Evolutionary conservation across 1,139 yeast species (phyloP), one percentile per base, ranked within the genome.

Genomic region (Pichia sp.): DNA sequence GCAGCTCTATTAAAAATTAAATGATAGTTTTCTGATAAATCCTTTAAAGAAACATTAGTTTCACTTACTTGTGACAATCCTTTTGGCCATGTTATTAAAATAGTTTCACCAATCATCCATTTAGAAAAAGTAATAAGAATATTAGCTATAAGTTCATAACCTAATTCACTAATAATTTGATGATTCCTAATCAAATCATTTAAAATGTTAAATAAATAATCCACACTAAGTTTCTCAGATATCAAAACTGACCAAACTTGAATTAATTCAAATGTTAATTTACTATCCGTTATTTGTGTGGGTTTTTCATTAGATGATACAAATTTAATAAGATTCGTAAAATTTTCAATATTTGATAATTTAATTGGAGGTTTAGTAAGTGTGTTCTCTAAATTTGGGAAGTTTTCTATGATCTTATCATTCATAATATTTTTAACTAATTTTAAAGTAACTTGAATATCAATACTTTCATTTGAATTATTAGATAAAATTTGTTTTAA

Each of bases 401-500:
- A 42, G 8, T 40, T 37, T 11, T 40, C 35, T 36, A 46, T 40
- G 4, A 61, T 36, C 7, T 51, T 52, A 27, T 52, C 55, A n/a
- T 47, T 51, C n/a, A 54, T 41, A n/a, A 55, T 47, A 2, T 46
- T 44, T 43, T 54, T 48, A 3, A 56, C 55, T 39, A 61, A 40
- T 10, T 47, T 49, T 18, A 59, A 56, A 36, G 58, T 39, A 6
- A 53, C 43, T 30, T 44, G 46, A 7, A 54, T 45, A 44, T 63
- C 66, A 0, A 56, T 58, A n/a, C 50, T 43, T 34, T 60, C 51
- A n/a, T 54, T 56, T 8, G 43, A 47, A 7, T 52, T 47, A 4
- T 45, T 50, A n/a, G 46, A 46, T 28, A 61, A 48, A 6, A 63
- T 43, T 33, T 55, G 58, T 31, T 47, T 48, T 7, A 62, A 39